phyloP scores from a whole-genome alignment of 75 land plant genomes.

The Larix kaempferi region DNA sequence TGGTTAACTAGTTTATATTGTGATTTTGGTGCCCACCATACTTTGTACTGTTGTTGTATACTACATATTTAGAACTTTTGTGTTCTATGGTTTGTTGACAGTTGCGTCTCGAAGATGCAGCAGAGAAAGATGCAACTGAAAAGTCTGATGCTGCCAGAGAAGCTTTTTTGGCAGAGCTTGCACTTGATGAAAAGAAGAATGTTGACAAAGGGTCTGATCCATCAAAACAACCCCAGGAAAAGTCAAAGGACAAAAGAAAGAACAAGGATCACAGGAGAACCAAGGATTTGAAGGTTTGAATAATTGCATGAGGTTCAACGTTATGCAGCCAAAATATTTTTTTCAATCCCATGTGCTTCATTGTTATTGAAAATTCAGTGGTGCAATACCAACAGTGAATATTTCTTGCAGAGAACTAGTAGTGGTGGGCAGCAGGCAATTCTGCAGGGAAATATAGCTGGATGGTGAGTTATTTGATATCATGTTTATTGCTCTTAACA shows the following conservation, averaged over 20 bases:
- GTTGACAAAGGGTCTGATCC: constrained; percentile 37
- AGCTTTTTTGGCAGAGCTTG: constrained; percentile 90
- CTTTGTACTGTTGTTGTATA: background rate
- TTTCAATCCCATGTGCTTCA: background rate
- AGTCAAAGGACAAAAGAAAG: constrained; percentile 78
- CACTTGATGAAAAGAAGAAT: constrained; percentile 50
- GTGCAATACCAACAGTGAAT: background rate
- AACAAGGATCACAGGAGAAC: constrained; percentile 51
- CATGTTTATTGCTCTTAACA: background rate
- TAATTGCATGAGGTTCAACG: background rate
- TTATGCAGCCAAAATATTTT: background rate
- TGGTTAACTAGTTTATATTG: background rate
- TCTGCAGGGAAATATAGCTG: background rate
- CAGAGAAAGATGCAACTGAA: constrained; percentile 79
- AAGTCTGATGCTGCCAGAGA: constrained; percentile 89
- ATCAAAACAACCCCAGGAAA: constrained; percentile 44
- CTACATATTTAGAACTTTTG: background rate
- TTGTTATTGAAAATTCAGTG: constrained; percentile 3
- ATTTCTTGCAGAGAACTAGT: constrained; percentile 8
- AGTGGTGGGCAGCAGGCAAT: constrained; percentile 11
- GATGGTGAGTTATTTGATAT: constrained; percentile 14
- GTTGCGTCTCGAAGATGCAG: constrained; percentile 69
- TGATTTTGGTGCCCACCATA: background rate
- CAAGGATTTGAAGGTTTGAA: constrained; percentile 67
- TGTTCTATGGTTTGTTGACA: constrained; percentile 18